A percentile compares a stretch with the other conserved stretches of the same genome.
Evolutionary conservation across 2,329 filamentous ascomycete genomes (phyloP).

Genomic region (Lecanicillium sp.): DNA sequence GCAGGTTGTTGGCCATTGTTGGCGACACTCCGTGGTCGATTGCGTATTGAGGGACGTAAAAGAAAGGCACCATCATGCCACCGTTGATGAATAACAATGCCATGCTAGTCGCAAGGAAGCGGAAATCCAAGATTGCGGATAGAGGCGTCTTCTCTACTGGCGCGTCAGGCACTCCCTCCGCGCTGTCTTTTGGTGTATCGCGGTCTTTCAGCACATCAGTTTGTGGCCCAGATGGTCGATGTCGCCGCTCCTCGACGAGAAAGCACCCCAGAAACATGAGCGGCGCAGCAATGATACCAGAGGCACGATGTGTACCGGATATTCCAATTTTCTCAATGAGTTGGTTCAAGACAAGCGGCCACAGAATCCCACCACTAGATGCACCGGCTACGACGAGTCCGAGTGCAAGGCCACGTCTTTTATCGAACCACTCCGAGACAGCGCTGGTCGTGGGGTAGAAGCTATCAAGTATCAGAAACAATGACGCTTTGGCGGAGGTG

Average conservation of each 20-base stretch:
- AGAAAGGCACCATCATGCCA: background rate
- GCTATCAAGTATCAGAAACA: slow-evolving; percentile 15
- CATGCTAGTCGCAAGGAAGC: background rate
- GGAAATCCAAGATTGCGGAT: background rate
- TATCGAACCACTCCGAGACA: slow-evolving; percentile 27
- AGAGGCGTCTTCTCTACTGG: background rate
- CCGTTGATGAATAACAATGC: background rate
- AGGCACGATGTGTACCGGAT: background rate
- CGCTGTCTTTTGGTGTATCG: no score
- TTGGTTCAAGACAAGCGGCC: slow-evolving; percentile 22
- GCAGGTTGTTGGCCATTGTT: background rate
- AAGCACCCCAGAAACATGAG: background rate
- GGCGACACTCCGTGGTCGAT: background rate
- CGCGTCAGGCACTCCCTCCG: background rate
- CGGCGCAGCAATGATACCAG: background rate
- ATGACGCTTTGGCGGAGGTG: background rate
- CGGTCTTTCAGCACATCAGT: no score
- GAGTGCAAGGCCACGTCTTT: slow-evolving; percentile 23
- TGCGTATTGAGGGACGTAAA: background rate
- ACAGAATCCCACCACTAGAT: slow-evolving; percentile 25
- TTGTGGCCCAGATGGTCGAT: no score
- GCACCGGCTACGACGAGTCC: slow-evolving; percentile 25
- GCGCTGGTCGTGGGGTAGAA: slow-evolving; percentile 26
- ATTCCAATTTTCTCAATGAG: slow-evolving; percentile 5
- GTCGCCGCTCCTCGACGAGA: no score